Base-by-base conservation (phyloP, 164 flowering plant genomes). In the Aristolochia fimbriata region DNA sequence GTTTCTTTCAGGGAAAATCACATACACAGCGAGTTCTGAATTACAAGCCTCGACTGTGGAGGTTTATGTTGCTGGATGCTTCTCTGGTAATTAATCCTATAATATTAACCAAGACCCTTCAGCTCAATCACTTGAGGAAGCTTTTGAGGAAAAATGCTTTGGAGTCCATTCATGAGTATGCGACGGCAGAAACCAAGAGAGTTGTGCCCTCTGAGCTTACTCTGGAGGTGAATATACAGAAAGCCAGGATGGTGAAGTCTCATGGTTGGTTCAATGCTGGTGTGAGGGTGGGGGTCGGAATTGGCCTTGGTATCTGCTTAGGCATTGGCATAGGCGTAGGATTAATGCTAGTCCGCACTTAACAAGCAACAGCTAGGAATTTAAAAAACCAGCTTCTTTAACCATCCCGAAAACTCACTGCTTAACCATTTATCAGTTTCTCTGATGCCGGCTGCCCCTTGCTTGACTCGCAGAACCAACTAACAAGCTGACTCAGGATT, bases 201-300 rank as follows among this genome's bases (percentile, higher is more conserved):
- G 70, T 74, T 62, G 67, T 15, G 46, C 50, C 78, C 27, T 66
- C 80, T 57, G 77, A 54, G 58, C 75, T 66, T 73, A 81, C 74
- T 60, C 53, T 81, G 62, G 77, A 31, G 75, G 64, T 22, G 92
- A 81, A 47, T 89, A 76, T 57, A 58, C 81, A 46, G 97, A 89
- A 51, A 76, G 82, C 43, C 87, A 85, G 57, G 92, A 85, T 58
- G 92, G 94, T 7, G 97, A 87, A 62, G 78, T 90, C 20, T 78
- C 94, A 41, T 90, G 90, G 94, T 87, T 90, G n/a, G n/a, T n/a
- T n/a, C 74, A 87, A 85, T 72, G 87, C 92, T 0, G 97, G 95
- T 7, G 92, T 90, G 59, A 76, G 95, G 62, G 95, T 87, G 19
- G 97, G 95, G 13, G 92, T 90, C 10, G 95, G 97, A 22, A 81